Evolutionary conservation across 805 yeast genomes (phyloP), one percentile per base, ranked within the genome.

Genomic region (Candida montana): DNA sequence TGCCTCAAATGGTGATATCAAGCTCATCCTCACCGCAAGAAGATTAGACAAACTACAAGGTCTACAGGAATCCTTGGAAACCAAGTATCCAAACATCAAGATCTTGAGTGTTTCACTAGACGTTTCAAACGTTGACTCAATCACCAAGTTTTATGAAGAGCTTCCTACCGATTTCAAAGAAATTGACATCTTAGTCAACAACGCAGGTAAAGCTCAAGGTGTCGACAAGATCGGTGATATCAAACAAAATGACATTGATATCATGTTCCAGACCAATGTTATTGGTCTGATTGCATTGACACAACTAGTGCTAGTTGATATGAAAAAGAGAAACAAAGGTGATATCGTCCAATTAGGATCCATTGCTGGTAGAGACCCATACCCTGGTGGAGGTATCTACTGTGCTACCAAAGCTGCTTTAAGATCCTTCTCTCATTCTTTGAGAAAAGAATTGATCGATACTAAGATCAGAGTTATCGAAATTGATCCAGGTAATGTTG

Each of bases 201-300:
- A 82, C 53, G 89, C 90, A 3, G 89, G 89, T 40, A 74, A 75
- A 65, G 97, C 95, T 2, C 67, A 79, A 44, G 97, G 97, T 8
- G 65, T 77, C 38, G 96, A 87, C 39, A 70, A 72, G 40, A 81
- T 89, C 41, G 96, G 96, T 16, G 68, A 70, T n/a, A 81, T 91
- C 47, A 65, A 64, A 4, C 64, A 71, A 20, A 64, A 63, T 8
- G 96, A 89, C 58, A 75, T 88, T 40, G 69, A 72, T 42, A 77
- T 73, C 31, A 87, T 89, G 95, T 80, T 86, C 61, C 74, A 82
- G 55, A 88, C 96, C 45, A 91, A 90, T 56, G 96, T 90, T 8
- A 62, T 87, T 46, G 97, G 96, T 10, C 71, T 90, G 65, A 83
- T 90, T 47, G 75, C 83, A 17, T 65, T 90, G 49, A 88, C 96